phyloP scores from a whole-genome alignment of 768 basidiomycete species.

The Myochromella boudieri region DNA sequence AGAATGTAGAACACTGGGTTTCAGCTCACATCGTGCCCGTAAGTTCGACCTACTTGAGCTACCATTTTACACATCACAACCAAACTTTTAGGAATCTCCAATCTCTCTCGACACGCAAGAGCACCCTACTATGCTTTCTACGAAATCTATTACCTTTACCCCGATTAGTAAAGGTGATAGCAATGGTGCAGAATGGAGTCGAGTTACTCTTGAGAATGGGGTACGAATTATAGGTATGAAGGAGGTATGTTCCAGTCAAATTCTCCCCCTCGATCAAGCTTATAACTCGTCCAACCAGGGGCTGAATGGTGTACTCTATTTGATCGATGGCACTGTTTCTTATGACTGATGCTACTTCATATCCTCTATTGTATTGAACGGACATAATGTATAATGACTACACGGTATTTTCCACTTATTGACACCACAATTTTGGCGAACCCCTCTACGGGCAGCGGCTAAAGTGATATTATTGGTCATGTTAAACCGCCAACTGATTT shows the following conservation, averaged over 20 bases:
- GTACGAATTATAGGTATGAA: conserved; percentile 57
- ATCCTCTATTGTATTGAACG: neutral
- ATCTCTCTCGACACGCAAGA: conserved; percentile 43
- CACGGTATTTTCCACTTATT: no score
- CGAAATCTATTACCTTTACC: conserved; percentile 57
- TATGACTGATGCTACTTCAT: conserved; percentile 20
- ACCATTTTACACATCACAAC: neutral
- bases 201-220: conserved; percentile 54
- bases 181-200: conserved; percentile 53
- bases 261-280: neutral
- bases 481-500: no score
- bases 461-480: no score
- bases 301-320: conserved; percentile 55
- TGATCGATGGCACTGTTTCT: conserved; percentile 54
- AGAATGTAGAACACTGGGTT: conserved; percentile 79
- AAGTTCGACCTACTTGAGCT: conserved; percentile 11
- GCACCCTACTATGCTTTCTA: conserved; percentile 59
- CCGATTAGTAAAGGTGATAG: conserved; percentile 32
- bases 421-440: no score
- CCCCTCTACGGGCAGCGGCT: no score
- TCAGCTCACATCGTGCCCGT: conserved; percentile 85
- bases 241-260: conserved; percentile 42
- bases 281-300: conserved; percentile 32
- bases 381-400: no score
- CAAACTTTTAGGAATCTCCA: conserved; percentile 39